These are phyloP conservation scores for Lophium mytilinum DNA, from an alignment of 495 filamentous ascomycete genomes.

Conservation along the genomic window DNA sequence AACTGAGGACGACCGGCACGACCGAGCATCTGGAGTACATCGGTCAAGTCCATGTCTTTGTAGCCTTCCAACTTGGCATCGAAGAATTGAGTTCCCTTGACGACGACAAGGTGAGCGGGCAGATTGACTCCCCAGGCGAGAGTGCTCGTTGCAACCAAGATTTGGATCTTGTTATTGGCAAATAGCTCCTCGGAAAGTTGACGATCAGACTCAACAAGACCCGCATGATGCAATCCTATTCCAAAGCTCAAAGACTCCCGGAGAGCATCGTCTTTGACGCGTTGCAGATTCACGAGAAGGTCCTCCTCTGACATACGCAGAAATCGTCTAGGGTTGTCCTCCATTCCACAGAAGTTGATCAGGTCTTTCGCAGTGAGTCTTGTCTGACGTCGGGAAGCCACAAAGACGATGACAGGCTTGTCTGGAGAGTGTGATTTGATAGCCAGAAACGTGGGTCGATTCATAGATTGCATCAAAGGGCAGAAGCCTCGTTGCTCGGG, in stretches of 20 bases:
- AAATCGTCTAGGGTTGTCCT: conserved; percentile 92
- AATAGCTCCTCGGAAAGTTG: conserved; percentile 90
- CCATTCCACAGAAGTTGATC: conserved; percentile 96
- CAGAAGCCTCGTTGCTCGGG: conserved; percentile 93
- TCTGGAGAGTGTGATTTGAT: conserved; percentile 93
- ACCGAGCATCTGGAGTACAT: conserved; percentile 97
- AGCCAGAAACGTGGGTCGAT: conserved; percentile 89
- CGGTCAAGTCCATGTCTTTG: conserved; percentile 97
- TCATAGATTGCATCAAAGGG: conserved; percentile 98
- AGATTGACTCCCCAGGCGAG: conserved; percentile 98
- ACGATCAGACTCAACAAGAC: conserved; percentile 88
- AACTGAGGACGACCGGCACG: conserved; percentile 95
- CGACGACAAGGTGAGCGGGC: conserved; percentile 91
- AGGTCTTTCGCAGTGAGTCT: conserved; percentile 89
- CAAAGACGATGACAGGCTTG: conserved; percentile 97
- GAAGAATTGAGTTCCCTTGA: conserved; percentile 98
- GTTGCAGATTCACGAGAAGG: conserved; percentile 67
- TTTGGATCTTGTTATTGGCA: conserved; percentile 95
- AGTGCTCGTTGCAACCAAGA: conserved; percentile 93
- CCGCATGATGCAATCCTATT: conserved; percentile 94
- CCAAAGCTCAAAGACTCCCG: conserved; percentile 90
- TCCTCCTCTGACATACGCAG: conserved; percentile 92
- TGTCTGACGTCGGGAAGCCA: conserved; percentile 91
- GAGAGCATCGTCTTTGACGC: conserved; percentile 87
- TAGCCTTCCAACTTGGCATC: conserved; percentile 97